These are phyloP conservation scores for Citeromyces siamensis DNA, from an alignment of 1,139 yeast species.

Conservation along the genomic window DNA sequence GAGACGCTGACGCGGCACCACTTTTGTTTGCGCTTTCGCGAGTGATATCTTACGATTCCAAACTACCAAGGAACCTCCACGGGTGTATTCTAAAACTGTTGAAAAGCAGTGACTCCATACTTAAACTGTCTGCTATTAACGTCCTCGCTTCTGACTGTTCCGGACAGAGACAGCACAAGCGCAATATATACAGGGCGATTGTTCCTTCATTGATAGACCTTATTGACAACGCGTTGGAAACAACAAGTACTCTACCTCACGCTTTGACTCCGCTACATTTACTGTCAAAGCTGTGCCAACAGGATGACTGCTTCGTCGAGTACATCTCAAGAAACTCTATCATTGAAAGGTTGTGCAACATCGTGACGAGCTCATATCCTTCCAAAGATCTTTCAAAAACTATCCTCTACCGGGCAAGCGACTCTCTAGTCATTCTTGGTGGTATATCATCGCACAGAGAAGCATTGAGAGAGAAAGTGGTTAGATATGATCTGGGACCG, in stretches of 20 bases:
- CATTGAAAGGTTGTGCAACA: slow-evolving; percentile 16
- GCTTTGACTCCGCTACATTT: slow-evolving; percentile 17
- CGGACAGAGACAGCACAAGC: slow-evolving; percentile 8
- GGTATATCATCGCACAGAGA: slow-evolving; percentile 21
- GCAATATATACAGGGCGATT: slow-evolving; percentile 14
- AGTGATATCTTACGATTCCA: slow-evolving; percentile 12
- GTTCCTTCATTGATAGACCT: slow-evolving; percentile 18
- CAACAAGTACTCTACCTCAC: neutral
- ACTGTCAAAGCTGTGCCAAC: slow-evolving; percentile 18
- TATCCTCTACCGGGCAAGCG: slow-evolving; percentile 17
- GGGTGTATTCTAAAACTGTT: slow-evolving; percentile 18
- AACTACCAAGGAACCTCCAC: slow-evolving; percentile 23
- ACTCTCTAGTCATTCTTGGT: slow-evolving; percentile 20
- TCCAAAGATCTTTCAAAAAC: slow-evolving; percentile 9
- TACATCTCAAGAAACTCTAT: slow-evolving; percentile 19
- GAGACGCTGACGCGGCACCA: slow-evolving; percentile 12
- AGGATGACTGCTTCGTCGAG: slow-evolving; percentile 18
- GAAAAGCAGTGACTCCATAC: slow-evolving; percentile 15
- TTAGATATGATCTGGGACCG: slow-evolving; percentile 16
- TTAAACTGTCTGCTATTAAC: slow-evolving; percentile 18
- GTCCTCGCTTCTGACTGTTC: slow-evolving; percentile 17
- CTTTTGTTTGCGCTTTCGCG: slow-evolving; percentile 18
- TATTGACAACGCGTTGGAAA: slow-evolving; percentile 10
- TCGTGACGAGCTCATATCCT: slow-evolving; percentile 15
- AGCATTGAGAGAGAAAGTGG: slow-evolving; percentile 17